Evolutionary conservation across 306 rosid genomes (phyloP), one percentile per base, ranked within the genome.

Genomic region (Bauhinia variegata): DNA sequence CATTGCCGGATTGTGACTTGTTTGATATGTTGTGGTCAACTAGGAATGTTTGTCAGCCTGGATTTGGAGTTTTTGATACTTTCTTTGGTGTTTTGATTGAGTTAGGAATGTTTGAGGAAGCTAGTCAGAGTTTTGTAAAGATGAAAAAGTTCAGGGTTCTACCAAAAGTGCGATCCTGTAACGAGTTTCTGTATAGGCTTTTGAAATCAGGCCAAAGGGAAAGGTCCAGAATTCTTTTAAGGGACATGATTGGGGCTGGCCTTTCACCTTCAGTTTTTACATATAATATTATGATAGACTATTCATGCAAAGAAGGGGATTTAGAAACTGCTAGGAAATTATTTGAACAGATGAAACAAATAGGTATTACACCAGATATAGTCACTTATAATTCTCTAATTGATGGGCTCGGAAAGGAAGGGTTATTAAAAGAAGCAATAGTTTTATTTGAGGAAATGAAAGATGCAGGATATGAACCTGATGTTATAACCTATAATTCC

Each of bases 371-470:
- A 38, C 92, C 98, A 4, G 95, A 92, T 70, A 62, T 67, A 30
- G 88, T 92, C 50, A 89, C 98, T 0, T 92, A 92, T 56, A 92
- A 92, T 87, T 82, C 91, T 82, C 95, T 89, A 72, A 84, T 92
- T 72, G 88, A 89, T 80, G 98, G 98, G 67, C 77, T 84, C 72
- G 98, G 98, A 38, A 92, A 92, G 85, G 70, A 18, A 56, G 96
- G 96, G 18, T 75, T 66, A 5, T 64, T 89, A 55, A 69, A 79
- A 4, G 79, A 78, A 53, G 83, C 89, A 0, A 76, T 78, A 51
- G 9, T 14, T 74, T 8, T 89, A 67, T 83, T 81, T 72, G 84
- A 84, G 72, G 89, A 89, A 74, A 84, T 87, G 96, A 87, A 87
- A 66, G 75, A 55, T 65, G 83, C 57, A 16, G 96, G 86, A 48